These are phyloP conservation scores for Suhomyces bribrorum DNA, from an alignment of 1,139 yeast genomes.

Conservation along the genomic window DNA sequence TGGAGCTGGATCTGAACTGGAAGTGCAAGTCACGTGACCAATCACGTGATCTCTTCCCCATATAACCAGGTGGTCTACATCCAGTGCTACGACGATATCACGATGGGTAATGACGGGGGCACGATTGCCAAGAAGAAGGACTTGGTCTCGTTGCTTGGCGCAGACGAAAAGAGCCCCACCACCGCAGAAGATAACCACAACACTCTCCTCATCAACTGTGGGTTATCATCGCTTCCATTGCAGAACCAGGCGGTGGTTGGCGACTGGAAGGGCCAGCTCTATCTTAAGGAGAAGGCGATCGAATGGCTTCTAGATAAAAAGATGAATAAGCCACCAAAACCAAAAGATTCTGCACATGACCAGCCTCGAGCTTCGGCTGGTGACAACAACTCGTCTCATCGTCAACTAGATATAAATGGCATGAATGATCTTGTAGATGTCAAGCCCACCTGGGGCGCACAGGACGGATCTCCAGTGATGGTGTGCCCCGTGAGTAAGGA, in stretches of 20 bases:
- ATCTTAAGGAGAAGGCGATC: constrained; percentile 65
- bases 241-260: constrained; percentile 47
- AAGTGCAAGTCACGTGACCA: too few species aligned
- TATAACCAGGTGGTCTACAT: not conserved
- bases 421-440: constrained; percentile 34
- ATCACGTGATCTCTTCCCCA: too few species aligned
- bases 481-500: constrained; percentile 37
- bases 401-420: too few species aligned
- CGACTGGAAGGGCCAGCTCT: constrained; percentile 71
- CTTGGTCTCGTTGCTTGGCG: constrained; percentile 30
- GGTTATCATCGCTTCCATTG: constrained; percentile 32
- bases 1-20: too few species aligned
- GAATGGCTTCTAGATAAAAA: constrained; percentile 51
- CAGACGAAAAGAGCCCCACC: constrained; percentile 1
- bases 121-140: constrained; percentile 51
- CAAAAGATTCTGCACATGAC: too few species aligned
- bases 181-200: constrained; percentile 10
- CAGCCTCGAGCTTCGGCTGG: too few species aligned
- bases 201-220: constrained; percentile 21
- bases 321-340: constrained; percentile 23
- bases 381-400: too few species aligned
- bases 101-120: constrained; percentile 55
- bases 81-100: not conserved
- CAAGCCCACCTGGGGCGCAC: constrained; percentile 24
- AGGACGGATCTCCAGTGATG: constrained; percentile 23